Percentiles rank a stretch among this genome's conserved stretches.
Conservation (phyloP, 129 eudicot species). For the Flaveria robusta region DNA sequence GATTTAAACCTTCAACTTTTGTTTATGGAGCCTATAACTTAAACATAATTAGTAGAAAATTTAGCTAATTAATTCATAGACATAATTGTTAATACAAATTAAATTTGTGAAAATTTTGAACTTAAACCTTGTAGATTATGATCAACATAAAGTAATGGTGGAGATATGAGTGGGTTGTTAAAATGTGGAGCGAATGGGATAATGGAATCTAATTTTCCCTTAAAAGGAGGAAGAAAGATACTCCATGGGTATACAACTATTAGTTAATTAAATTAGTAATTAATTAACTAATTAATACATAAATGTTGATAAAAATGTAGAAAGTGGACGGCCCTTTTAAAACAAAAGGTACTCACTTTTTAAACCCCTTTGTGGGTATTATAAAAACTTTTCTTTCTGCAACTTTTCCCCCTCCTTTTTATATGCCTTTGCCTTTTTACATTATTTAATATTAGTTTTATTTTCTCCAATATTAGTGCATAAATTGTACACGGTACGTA, state of each 20-base stretch:
- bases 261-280: conserved; percentile 13
- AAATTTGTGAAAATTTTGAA: not conserved
- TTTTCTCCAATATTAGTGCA: conserved; percentile 20
- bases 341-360: conserved; percentile 65
- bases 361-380: conserved; percentile 61
- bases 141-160: conserved; percentile 9
- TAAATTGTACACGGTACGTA: conserved; percentile 31
- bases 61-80: not conserved
- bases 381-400: conserved; percentile 41
- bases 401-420: conserved; percentile 40
- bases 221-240: conserved; percentile 67
- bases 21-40: too few species aligned
- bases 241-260: conserved; percentile 31
- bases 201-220: conserved; percentile 66
- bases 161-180: conserved; percentile 22
- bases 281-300: conserved; percentile 3
- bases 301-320: conserved; percentile 37
- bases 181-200: conserved; percentile 36
- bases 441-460: conserved; percentile 2
- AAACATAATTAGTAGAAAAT: too few species aligned
- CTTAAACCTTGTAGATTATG: not conserved
- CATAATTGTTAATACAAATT: not conserved
- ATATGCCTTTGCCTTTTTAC: conserved; percentile 44
- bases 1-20: too few species aligned
- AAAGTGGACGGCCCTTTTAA: conserved; percentile 96